Evolutionary conservation across 495 filamentous ascomycete species (phyloP), one percentile per base, ranked within the genome.

Genomic region (Neurospora sp.): DNA sequence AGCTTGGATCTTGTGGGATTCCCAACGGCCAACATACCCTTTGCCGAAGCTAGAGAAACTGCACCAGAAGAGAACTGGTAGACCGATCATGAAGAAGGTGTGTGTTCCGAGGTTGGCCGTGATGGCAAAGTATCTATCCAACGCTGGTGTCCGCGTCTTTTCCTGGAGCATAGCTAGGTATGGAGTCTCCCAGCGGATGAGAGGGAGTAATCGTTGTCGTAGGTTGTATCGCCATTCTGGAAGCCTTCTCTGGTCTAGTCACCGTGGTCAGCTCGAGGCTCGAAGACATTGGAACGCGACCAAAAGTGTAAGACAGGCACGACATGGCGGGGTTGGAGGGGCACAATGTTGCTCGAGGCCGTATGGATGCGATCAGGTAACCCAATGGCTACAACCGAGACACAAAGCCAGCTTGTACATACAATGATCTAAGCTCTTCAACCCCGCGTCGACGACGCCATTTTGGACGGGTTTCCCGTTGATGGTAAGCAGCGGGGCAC

Each of bases 81-180:
- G 82, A 69, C 92, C 89, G 70, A 96, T 87, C 94, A 97, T 99
- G 84, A 97, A 99, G 85, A 97, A 98, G 1, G 96, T 99, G 83
- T 99, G 96, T 5, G 96, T 99, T 40, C 96, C 96, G 48, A 98
- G 90, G 82, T 98, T 99, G 75, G 96, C 96, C 2, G 95, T 97
- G 75, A 96, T 91, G 16, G 95, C 94, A 79, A 99, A 99, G 82
- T 97, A 99, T 37, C 93, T 92, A 81, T 99, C 96, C 72, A 98
- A 89, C 5, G 91, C 84, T 2, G 93, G 93, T 14, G 92, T 91
- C 77, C 93, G 89, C 74, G 92, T 82, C 78, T 86, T 89, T 76
- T 89, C 87, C 86, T 99, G 96, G 75, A 94, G 81, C 82, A 86
- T 89, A 35, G 96, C 96, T 3, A 99, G 89, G 81, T 97, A 95